phyloP scores from a whole-genome alignment of 169 alveolate species.

The Cryptosporidium xiaoi region DNA sequence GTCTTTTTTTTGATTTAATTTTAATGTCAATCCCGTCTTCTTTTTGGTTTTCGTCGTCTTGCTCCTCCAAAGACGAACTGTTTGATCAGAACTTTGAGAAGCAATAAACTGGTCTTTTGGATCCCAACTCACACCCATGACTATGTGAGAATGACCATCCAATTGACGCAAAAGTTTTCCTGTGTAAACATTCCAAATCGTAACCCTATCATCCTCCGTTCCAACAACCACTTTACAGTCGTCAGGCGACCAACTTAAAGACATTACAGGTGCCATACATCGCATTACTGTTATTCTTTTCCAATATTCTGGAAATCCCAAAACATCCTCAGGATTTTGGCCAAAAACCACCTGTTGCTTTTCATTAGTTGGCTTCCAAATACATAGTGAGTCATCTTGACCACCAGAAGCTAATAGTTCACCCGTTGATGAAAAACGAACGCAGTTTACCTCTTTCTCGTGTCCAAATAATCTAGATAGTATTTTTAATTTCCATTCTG shows the following conservation, averaged over 20 bases:
- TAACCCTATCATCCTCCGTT: slow-evolving; percentile 66
- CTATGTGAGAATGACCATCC: slow-evolving; percentile 65
- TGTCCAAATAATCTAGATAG: slow-evolving; percentile 88
- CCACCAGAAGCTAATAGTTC: slow-evolving; percentile 89
- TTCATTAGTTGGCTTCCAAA: slow-evolving; percentile 65
- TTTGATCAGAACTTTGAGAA: slow-evolving; percentile 89
- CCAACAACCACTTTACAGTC: slow-evolving; percentile 58
- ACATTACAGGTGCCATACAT: slow-evolving; percentile 72
- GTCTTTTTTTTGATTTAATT: not conserved
- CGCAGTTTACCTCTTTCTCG: slow-evolving; percentile 89
- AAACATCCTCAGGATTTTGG: slow-evolving; percentile 55
- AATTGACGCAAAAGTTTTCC: slow-evolving; percentile 66
- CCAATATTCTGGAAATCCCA: slow-evolving; percentile 74
- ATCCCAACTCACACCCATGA: slow-evolving; percentile 73
- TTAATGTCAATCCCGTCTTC: slow-evolving; percentile 38
- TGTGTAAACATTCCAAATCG: slow-evolving; percentile 61
- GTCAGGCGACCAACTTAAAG: slow-evolving; percentile 72
- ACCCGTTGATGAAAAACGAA: slow-evolving; percentile 87
- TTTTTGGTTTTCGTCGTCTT: slow-evolving; percentile 29
- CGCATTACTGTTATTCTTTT: slow-evolving; percentile 63
- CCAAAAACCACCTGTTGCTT: slow-evolving; percentile 63
- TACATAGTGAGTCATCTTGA: slow-evolving; percentile 81
- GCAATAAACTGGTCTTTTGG: slow-evolving; percentile 82
- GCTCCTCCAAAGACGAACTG: slow-evolving; percentile 65
- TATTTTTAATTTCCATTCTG: slow-evolving; percentile 83